Conservation (phyloP, 805 yeast genomes). For the Torulaspora microellipsoides region DNA sequence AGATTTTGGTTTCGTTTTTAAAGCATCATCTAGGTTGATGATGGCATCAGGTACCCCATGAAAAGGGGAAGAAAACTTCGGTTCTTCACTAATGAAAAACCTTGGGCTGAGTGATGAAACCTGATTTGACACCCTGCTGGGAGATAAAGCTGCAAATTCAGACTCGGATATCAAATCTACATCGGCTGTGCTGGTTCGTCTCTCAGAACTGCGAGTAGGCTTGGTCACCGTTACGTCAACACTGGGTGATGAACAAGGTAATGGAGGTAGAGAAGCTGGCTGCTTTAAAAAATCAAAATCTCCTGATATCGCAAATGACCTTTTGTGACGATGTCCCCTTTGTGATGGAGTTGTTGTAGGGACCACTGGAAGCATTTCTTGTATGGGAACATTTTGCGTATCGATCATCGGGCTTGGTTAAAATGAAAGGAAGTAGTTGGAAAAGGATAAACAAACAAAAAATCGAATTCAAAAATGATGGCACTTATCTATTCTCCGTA, state of each 20-base stretch:
- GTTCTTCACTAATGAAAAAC: conserved; percentile 33
- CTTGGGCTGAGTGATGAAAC: conserved; percentile 21
- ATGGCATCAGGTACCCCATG: conserved; percentile 48
- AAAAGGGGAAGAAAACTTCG: conserved; percentile 28
- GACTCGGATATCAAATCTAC: conserved; percentile 10
- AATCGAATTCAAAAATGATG: not conserved
- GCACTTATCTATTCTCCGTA: not conserved
- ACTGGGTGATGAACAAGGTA: conserved; percentile 13
- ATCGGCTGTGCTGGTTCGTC: too few species aligned
- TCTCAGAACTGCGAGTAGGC: too few species aligned
- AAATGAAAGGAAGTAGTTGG: conserved; percentile 18
- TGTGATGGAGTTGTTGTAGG: conserved; percentile 30
- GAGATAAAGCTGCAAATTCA: not conserved
- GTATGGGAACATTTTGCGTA: conserved; percentile 18
- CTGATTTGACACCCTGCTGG: conserved; percentile 1
- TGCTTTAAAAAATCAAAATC: conserved; percentile 58
- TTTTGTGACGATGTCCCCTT: conserved; percentile 69
- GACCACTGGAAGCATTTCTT: conserved; percentile 11
- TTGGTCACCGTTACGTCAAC: conserved; percentile 8
- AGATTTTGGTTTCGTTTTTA: conserved; percentile 36
- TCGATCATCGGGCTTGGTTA: conserved; percentile 12
- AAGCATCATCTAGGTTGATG: conserved; percentile 53
- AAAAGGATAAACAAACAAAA: not conserved
- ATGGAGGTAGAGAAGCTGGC: conserved; percentile 18
- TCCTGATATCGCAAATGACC: conserved; percentile 86